These are phyloP conservation scores for Yarrowia sp. DNA, from an alignment of 805 yeast genomes.

Conservation along the genomic window DNA sequence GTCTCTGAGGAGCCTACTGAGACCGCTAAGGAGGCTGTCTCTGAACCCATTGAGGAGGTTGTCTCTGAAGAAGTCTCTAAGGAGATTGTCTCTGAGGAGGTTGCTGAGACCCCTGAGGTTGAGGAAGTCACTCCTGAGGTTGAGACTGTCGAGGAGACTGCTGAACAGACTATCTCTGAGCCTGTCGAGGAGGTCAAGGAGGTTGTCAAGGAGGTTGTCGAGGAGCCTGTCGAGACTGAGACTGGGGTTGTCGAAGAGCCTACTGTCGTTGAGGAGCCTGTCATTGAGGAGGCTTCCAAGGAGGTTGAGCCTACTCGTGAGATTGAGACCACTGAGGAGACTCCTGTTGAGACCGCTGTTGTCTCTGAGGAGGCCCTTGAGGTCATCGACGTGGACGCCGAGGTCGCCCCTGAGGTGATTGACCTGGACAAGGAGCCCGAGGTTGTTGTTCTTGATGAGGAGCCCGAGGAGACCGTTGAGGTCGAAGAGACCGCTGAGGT, in stretches of 20 bases:
- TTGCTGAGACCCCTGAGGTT: background rate
- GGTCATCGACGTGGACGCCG: too few species aligned
- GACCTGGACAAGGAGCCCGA: too few species aligned
- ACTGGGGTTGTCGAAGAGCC: background rate
- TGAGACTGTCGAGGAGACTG: too few species aligned
- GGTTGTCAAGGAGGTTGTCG: background rate
- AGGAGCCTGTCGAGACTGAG: background rate
- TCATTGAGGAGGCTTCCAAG: background rate
- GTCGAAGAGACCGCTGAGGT: too few species aligned
- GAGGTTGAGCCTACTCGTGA: background rate
- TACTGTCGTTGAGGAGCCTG: background rate
- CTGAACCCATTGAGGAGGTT: background rate
- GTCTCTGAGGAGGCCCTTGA: too few species aligned
- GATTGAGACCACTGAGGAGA: too few species aligned
- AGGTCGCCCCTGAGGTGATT: too few species aligned
- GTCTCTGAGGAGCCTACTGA: background rate
- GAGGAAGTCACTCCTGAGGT: background rate
- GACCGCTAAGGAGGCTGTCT: background rate
- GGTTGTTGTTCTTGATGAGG: too few species aligned
- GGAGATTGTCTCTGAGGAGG: background rate
- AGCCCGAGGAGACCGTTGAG: too few species aligned
- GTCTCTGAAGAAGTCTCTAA: background rate
- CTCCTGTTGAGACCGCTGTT: too few species aligned
- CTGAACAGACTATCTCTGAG: too few species aligned
- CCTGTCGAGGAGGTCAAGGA: background rate